These are phyloP conservation scores for Trichoderma virens DNA, from an alignment of 495 filamentous ascomycete genomes.

Conservation along the genomic window DNA sequence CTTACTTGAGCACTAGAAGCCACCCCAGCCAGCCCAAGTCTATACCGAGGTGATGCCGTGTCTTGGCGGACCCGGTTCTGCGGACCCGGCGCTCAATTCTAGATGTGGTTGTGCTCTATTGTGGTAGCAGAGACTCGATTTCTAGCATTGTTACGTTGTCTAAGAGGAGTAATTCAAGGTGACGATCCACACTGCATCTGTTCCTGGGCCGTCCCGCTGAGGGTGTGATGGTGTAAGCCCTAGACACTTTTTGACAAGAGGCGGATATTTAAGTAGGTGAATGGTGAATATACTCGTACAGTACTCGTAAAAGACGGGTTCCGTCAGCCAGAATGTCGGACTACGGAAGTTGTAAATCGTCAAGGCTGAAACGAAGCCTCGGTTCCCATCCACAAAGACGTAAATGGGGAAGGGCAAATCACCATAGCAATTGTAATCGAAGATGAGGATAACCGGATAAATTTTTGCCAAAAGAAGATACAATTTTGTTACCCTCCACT, in stretches of 20 bases:
- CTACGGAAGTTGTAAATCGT: no score
- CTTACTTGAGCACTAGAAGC: slow-evolving; percentile 3
- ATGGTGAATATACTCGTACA: background rate
- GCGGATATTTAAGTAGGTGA: background rate
- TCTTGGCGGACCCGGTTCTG: background rate
- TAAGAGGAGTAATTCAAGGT: background rate
- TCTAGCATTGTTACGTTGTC: background rate
- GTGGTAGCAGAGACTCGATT: background rate
- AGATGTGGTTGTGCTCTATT: background rate
- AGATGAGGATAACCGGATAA: no score
- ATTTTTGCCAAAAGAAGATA: no score
- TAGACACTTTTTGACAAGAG: background rate
- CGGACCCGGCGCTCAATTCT: background rate
- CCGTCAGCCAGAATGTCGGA: background rate
- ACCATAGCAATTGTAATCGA: no score
- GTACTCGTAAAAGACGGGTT: background rate
- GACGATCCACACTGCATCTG: background rate
- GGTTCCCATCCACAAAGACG: no score
- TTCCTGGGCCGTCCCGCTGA: background rate
- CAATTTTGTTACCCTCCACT: no score
- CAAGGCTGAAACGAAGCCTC: no score
- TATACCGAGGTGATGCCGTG: background rate
- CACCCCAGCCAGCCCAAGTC: background rate
- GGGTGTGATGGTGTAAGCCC: background rate
- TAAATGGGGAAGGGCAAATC: no score